Conservation (phyloP, 306 rosid species). For the Fragaria vesca region DNA sequence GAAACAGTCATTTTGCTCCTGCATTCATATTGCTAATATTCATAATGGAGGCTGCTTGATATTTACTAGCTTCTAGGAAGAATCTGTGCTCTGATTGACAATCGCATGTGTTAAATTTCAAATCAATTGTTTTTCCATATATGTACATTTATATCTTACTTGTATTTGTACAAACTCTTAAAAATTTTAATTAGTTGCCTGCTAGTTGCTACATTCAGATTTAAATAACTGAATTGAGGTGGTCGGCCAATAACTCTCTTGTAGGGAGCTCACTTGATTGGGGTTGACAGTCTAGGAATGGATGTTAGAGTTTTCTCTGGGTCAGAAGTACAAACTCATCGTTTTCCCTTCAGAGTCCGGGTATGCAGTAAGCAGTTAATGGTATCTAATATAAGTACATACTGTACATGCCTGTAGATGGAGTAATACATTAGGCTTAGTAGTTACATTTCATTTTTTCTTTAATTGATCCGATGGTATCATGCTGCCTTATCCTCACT, state of each 20-base stretch:
- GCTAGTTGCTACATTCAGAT: neutral
- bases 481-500: neutral
- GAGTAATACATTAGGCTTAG: neutral
- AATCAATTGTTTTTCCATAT: neutral
- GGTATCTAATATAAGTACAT: neutral
- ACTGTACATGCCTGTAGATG: neutral
- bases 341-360: slow-evolving; percentile 82
- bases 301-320: slow-evolving; percentile 77
- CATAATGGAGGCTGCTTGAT: neutral
- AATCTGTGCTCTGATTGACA: neutral
- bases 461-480: neutral
- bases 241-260: slow-evolving; percentile 9
- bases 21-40: neutral
- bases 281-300: slow-evolving; percentile 91
- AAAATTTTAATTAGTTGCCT: neutral
- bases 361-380: slow-evolving; percentile 44
- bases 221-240: neutral
- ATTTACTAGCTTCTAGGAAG: neutral
- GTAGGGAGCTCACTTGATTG: slow-evolving; percentile 81
- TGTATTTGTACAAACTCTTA: neutral
- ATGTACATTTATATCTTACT: neutral
- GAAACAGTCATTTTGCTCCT: neutral
- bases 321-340: slow-evolving; percentile 68
- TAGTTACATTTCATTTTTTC: neutral
- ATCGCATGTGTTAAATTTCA: neutral